Base-by-base conservation (phyloP, 139 green algal genomes). In the Spirogloea muscicola region DNA sequence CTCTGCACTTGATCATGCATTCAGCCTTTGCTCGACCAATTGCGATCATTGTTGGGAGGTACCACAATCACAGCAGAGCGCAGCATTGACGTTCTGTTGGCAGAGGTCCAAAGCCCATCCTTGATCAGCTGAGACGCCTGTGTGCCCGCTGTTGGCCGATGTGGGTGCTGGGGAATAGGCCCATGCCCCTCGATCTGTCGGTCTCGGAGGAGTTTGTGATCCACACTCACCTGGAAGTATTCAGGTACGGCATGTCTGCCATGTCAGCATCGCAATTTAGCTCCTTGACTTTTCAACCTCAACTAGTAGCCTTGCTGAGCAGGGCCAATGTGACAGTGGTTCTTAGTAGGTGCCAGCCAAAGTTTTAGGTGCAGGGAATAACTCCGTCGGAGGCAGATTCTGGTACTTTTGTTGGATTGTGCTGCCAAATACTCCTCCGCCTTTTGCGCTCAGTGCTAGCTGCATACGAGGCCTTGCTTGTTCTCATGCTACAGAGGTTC, bases 181-280 rank as follows among this genome's bases (percentile, higher is more conserved):
- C 93, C 10, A 31, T 80, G 2, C 39, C 67, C 13, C 49, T 88
- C 2, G 74, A 84, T 6, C 52, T 88, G 25, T 70, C 82, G 1
- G 78, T 89, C 4, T 65, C 57, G 7, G 57, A 64, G 25, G 57
- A 64, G 41, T 21, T 64, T 18, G 41, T 38, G 13, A 51, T 51
- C 43, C 10, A 25, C 13, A 16, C 10, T 16, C 43, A 51, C 43
- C 43, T 51, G 13, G 13, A 16, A 10, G 66, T 60, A 10, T 78
- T 78, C 70, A 68, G 68, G 68, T 76, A 71, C 7, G 64, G 57
- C 21, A 21, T 66, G 21, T 60, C 21, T 66, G 18, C 10, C 38
- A 71, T 71, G n/a, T 71, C 62, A 16, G 46, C 46, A 55, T 21
- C 21, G 21, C 21, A 21, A 55, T 21, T 21, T 55, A 21, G 21